A percentile compares a stretch with the other conserved stretches of the same genome.
Evolutionary conservation across 257 asterid species (phyloP).

Genomic region (Solanum chiquidenum): DNA sequence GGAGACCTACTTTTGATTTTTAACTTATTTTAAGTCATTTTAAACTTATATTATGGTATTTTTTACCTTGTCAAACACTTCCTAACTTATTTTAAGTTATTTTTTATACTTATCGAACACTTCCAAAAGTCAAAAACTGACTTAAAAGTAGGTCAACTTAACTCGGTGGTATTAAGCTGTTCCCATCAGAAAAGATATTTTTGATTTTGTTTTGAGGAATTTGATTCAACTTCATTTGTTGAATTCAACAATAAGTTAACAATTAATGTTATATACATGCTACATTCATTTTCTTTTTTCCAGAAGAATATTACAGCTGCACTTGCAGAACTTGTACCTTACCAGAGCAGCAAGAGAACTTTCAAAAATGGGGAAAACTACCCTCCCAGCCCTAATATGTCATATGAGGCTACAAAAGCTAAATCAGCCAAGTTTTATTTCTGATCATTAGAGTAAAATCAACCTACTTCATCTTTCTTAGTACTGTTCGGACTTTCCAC

Average conservation of each 20-base stretch:
- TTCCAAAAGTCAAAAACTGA: too few species aligned
- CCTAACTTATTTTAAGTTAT: too few species aligned
- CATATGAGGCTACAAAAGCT: neutral
- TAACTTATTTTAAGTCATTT: too few species aligned
- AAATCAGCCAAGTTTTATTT: neutral
- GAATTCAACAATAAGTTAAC: neutral
- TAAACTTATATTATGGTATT: too few species aligned
- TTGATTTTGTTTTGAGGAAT: neutral
- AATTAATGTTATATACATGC: neutral
- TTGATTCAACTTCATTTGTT: neutral
- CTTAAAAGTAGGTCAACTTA: neutral
- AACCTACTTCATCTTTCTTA: constrained; percentile 1
- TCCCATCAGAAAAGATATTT: neutral
- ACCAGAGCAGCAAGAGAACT: neutral
- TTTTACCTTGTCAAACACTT: too few species aligned
- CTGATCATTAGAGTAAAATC: neutral
- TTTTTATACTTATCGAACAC: too few species aligned
- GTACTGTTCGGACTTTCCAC: constrained; percentile 10
- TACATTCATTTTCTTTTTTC: neutral
- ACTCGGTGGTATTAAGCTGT: neutral
- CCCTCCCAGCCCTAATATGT: neutral
- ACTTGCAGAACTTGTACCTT: neutral
- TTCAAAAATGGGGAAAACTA: neutral
- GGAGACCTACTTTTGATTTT: too few species aligned
- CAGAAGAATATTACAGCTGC: neutral